phyloP scores from a whole-genome alignment of 1,139 yeast genomes.

The Scheffersomyces illinoinensis region DNA sequence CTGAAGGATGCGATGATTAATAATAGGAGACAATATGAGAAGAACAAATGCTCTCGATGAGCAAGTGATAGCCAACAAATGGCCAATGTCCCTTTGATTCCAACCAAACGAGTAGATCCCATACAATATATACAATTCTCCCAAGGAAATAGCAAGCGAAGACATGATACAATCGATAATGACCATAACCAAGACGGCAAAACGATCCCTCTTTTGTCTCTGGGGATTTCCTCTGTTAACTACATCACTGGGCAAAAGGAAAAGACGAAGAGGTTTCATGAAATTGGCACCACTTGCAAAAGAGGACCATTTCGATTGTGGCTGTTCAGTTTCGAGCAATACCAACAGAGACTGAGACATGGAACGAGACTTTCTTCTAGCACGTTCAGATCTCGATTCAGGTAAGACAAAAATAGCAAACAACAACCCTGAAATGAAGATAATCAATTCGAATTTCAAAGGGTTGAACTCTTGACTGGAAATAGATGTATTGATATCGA shows the following conservation, averaged over 20 bases:
- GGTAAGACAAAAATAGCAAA: conserved; percentile 46
- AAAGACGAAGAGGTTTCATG: conserved; percentile 49
- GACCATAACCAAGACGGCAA: conserved; percentile 47
- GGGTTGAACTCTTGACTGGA: conserved; percentile 27
- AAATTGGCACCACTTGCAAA: conserved; percentile 19
- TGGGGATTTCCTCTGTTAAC: conserved; percentile 13
- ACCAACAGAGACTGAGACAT: conserved; percentile 19
- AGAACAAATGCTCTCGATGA: conserved; percentile 38
- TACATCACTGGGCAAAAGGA: conserved; percentile 39
- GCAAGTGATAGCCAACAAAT: conserved; percentile 56
- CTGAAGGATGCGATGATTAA: conserved; percentile 30
- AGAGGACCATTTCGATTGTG: background rate
- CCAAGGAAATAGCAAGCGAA: conserved; percentile 31
- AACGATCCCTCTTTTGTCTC: conserved; percentile 18
- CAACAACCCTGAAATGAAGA: conserved; percentile 25
- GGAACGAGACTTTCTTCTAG: conserved; percentile 50
- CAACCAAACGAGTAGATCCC: conserved; percentile 61
- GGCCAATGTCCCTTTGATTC: conserved; percentile 60
- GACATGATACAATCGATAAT: conserved; percentile 46
- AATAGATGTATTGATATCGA: conserved; percentile 7
- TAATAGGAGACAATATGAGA: conserved; percentile 34
- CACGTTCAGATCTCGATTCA: conserved; percentile 46
- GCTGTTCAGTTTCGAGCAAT: background rate
- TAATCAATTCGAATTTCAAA: conserved; percentile 28
- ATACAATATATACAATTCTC: conserved; percentile 54